Evolutionary conservation across 495 filamentous ascomycete species (phyloP).

Genomic region (Pyrenula massariospora): DNA sequence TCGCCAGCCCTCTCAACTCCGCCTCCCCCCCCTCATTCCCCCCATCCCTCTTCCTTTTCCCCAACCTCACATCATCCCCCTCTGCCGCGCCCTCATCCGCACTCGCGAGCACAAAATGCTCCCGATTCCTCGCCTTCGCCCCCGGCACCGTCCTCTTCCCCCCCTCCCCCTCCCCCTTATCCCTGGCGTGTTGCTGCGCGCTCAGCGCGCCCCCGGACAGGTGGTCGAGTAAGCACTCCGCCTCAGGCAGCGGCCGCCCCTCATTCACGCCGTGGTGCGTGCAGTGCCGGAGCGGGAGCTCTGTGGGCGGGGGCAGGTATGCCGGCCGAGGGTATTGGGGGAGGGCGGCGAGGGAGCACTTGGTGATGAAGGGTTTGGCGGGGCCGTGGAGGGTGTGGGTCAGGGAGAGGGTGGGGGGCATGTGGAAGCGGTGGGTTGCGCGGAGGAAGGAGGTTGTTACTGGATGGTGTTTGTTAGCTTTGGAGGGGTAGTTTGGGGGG

Average conservation of each 20-base stretch:
- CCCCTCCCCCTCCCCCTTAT: not conserved
- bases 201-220: conserved; percentile 51
- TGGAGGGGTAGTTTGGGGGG: not conserved
- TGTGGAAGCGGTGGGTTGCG: conserved; percentile 63
- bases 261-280: conserved; percentile 68
- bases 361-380: conserved; percentile 73
- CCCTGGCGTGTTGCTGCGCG: conserved; percentile 10
- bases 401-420: conserved; percentile 62
- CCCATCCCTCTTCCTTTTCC: conserved; percentile 17
- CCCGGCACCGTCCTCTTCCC: not conserved
- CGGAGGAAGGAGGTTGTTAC: conserved; percentile 73
- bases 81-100: conserved; percentile 25
- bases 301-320: conserved; percentile 31
- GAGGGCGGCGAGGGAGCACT: conserved; percentile 39
- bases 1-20: conserved; percentile 19
- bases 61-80: conserved; percentile 9
- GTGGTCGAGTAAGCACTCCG: conserved; percentile 67
- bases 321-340: conserved; percentile 17
- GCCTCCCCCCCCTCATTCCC: conserved; percentile 11
- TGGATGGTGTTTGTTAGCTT: too few species aligned
- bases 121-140: conserved; percentile 62
- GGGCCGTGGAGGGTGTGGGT: conserved; percentile 66
- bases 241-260: conserved; percentile 52
- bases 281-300: conserved; percentile 75
- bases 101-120: conserved; percentile 79